phyloP scores from a whole-genome alignment of 176 grass and related monocot genomes.

The Saccharum spontaneum region DNA sequence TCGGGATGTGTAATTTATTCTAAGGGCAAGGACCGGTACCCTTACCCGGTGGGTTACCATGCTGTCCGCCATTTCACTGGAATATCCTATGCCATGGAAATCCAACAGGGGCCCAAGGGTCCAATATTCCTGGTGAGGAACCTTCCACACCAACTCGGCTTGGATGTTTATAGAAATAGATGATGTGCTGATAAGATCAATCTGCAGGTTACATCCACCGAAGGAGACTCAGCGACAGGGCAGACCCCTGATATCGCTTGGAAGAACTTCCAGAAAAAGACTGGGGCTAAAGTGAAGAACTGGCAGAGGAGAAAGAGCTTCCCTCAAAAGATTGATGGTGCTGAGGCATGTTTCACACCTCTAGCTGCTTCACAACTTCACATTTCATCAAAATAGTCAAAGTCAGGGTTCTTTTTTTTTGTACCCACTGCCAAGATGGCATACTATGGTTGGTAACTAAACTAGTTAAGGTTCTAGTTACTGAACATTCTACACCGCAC shows the following conservation, averaged over 20 bases:
- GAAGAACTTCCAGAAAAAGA: slow-evolving; percentile 80
- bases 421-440: not conserved
- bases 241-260: slow-evolving; percentile 79
- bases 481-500: not conserved
- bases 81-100: slow-evolving; percentile 68
- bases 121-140: slow-evolving; percentile 70
- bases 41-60: slow-evolving; percentile 77
- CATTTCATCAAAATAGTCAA: slow-evolving; percentile 1
- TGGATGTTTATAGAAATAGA: not conserved
- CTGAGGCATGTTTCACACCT: slow-evolving; percentile 52
- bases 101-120: slow-evolving; percentile 70
- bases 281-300: slow-evolving; percentile 50
- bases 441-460: not conserved
- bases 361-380: not conserved
- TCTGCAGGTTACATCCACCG: slow-evolving; percentile 63
- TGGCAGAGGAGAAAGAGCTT: slow-evolving; percentile 57
- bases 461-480: not conserved
- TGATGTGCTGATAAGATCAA: slow-evolving; percentile 1
- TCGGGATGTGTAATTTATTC: not conserved
- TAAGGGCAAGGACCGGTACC: slow-evolving; percentile 87
- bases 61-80: slow-evolving; percentile 61
- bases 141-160: not conserved
- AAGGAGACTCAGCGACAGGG: slow-evolving; percentile 59
- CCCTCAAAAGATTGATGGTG: slow-evolving; percentile 87
- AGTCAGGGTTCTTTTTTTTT: not conserved